Percentiles rank a stretch among this genome's conserved stretches.
Conservation (phyloP, 176 grass and related monocot genomes). For the Oryza nivara region DNA sequence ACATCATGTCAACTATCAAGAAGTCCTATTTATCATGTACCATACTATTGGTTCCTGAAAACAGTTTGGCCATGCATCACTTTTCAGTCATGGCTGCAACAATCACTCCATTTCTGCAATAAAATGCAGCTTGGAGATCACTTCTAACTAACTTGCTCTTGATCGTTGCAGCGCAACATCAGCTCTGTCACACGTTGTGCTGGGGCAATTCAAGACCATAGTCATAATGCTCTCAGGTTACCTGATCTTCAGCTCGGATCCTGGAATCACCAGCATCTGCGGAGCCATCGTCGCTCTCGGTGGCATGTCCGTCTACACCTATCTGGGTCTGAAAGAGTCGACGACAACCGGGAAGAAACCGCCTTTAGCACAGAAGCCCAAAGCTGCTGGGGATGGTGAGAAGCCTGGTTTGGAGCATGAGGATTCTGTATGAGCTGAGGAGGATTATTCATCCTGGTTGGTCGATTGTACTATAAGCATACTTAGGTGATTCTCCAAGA, state of each 20-base stretch:
- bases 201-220: constrained; percentile 91
- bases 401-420: constrained; percentile 45
- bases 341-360: constrained; percentile 38
- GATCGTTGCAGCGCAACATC: constrained; percentile 70
- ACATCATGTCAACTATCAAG: neutral
- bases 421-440: constrained; percentile 52
- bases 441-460: neutral
- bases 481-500: neutral
- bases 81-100: neutral
- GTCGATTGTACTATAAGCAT: neutral
- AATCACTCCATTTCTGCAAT: neutral
- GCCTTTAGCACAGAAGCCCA: constrained; percentile 42
- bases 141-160: neutral
- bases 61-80: neutral
- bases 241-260: constrained; percentile 80
- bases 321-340: constrained; percentile 56
- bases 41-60: neutral
- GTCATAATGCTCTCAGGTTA: constrained; percentile 85
- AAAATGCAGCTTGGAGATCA: neutral
- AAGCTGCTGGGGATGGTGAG: constrained; percentile 29
- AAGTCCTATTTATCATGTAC: neutral
- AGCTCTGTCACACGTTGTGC: constrained; percentile 83
- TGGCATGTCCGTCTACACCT: constrained; percentile 93
- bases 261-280: constrained; percentile 69
- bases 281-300: constrained; percentile 73